Evolutionary conservation across 2,329 filamentous ascomycete genomes (phyloP).

Genomic region (Verticillium nonalfalfae): DNA sequence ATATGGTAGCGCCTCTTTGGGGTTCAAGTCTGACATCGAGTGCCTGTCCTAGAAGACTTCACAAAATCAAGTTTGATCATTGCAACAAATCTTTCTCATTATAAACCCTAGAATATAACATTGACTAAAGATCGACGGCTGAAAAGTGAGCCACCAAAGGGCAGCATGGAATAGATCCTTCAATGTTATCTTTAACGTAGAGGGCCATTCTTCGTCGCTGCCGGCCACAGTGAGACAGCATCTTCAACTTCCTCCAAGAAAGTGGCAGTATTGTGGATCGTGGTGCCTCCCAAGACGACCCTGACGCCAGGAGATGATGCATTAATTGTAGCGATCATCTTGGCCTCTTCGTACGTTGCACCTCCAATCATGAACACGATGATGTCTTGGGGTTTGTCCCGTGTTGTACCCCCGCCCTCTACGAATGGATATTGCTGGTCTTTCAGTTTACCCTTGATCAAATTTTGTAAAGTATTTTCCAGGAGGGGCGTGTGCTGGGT

Average conservation of each 20-base stretch:
- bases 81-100: no score
- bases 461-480: slow-evolving; percentile 80
- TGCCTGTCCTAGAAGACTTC: no score
- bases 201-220: slow-evolving; percentile 27
- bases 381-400: slow-evolving; percentile 95
- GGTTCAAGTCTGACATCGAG: no score
- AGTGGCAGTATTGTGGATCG: slow-evolving; percentile 77
- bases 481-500: slow-evolving; percentile 91
- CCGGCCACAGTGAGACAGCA: slow-evolving; percentile 80
- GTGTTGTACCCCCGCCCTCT: slow-evolving; percentile 77
- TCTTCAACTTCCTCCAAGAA: slow-evolving; percentile 93
- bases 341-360: slow-evolving; percentile 93
- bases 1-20: no score
- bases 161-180: not conserved
- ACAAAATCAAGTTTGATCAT: no score
- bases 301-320: slow-evolving; percentile 82
- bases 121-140: no score
- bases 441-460: slow-evolving; percentile 85
- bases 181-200: not conserved
- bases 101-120: no score
- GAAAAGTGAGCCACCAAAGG: not conserved
- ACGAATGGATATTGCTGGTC: slow-evolving; percentile 91
- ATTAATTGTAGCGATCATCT: slow-evolving; percentile 92
- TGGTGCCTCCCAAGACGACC: slow-evolving; percentile 83
- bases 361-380: slow-evolving; percentile 93